Evolutionary conservation across 495 filamentous ascomycete genomes (phyloP), one percentile per base, ranked within the genome.

Genomic region (Neurospora intermedia): DNA sequence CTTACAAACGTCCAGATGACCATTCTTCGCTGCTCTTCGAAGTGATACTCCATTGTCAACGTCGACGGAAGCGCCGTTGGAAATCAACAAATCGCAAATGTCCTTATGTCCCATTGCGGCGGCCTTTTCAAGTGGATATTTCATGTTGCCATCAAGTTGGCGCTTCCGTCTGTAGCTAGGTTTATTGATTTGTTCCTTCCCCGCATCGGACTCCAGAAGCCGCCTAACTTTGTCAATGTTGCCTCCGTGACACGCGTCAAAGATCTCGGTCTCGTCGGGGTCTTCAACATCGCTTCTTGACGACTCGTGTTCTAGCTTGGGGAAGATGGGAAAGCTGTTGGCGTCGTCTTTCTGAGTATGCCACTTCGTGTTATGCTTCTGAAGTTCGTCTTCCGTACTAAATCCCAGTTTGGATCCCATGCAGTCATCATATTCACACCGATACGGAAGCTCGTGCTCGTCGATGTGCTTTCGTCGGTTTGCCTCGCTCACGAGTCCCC

Each of bases 41-140:
- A 40, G 39, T 40, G 39, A 1, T 1, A 0, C 0, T 40, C 43
- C 43, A 7, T 7, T 0, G 5, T 0, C 0, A 0, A 43, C 7
- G 15, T 48, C 1, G 45, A 48, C 18, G 45, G 2, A 3, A 0
- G 45, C 45, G n/a, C 45, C n/a, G 18, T 48, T 20, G 45, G 45
- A n/a, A 10, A 48, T 48, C 45, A 48, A 8, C 43, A 45, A 45
- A 46, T 46, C 43, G 43, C 43, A 46, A 9, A 46, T n/a, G 8
- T n/a, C 43, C 18, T 46, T 20, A 46, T 9, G 18, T 0, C 43
- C 43, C 43, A 4, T n/a, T 0, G 0, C 6, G 3, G 43, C 18
- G 16, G 43, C 43, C 6, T 20, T 46, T 0, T 0, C 1, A 9
- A 46, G 43, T 46, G 43, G 43, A 16, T 7, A n/a, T n/a, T 40